These are phyloP conservation scores for Boletus coccyginus DNA, from an alignment of 768 basidiomycete species.

Conservation along the genomic window DNA sequence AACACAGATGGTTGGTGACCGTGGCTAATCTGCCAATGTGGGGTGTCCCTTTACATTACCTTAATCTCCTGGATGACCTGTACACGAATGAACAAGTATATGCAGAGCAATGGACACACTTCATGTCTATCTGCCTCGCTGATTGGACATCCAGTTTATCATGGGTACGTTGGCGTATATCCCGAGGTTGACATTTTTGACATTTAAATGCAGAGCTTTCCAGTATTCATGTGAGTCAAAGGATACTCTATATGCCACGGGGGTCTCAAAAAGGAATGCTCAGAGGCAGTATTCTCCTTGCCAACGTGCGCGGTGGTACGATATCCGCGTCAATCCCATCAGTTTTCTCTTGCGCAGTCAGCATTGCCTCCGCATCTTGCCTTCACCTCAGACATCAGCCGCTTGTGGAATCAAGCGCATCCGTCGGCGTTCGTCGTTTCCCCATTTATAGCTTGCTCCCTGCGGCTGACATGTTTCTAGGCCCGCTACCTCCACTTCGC, in stretches of 20 bases:
- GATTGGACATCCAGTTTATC: conserved; percentile 49
- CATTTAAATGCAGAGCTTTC: conserved; percentile 21
- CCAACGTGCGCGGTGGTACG: conserved; percentile 24
- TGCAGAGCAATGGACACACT: conserved; percentile 49
- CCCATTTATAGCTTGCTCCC: background rate
- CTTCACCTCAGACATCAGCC: conserved; percentile 27
- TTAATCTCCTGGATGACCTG: conserved; percentile 41
- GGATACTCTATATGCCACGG: background rate
- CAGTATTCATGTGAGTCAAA: conserved; percentile 26
- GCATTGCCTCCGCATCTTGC: conserved; percentile 28
- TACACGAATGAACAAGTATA: conserved; percentile 59
- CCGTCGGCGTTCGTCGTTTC: conserved; percentile 40
- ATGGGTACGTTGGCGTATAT: conserved; percentile 34
- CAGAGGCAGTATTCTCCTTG: conserved; percentile 39
- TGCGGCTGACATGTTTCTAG: conserved; percentile 21
- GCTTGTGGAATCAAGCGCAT: conserved; percentile 30
- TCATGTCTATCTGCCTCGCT: conserved; percentile 41
- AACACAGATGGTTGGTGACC: conserved; percentile 35
- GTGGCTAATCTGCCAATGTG: conserved; percentile 43
- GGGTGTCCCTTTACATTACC: conserved; percentile 44
- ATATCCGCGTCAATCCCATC: conserved; percentile 21
- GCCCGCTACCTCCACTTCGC: conserved; percentile 31
- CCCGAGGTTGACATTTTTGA: background rate
- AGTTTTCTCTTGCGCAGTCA: conserved; percentile 20
- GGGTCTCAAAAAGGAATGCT: conserved; percentile 28